phyloP scores from a whole-genome alignment of 1,139 yeast genomes.

The Barnettozyma hawaiiensis region DNA sequence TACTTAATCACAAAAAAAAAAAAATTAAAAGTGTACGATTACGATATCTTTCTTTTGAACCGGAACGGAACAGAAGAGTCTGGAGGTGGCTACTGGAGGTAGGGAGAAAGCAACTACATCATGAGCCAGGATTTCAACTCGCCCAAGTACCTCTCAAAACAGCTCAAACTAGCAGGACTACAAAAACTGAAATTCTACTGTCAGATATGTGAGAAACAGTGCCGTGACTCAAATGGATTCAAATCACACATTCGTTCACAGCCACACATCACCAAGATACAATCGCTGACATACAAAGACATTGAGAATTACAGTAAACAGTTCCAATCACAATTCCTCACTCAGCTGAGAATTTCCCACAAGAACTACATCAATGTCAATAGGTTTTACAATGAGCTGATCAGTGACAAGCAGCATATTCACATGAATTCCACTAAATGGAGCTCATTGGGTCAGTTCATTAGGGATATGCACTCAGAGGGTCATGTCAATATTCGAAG shows the following conservation, averaged over 20 bases:
- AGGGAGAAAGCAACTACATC: background rate
- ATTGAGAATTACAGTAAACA: constrained; percentile 55
- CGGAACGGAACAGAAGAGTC: too few species aligned
- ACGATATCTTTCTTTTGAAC: too few species aligned
- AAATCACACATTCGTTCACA: constrained; percentile 79
- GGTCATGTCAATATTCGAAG: constrained; percentile 56
- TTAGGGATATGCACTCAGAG: constrained; percentile 53
- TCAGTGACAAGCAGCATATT: constrained; percentile 71
- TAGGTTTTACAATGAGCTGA: constrained; percentile 84
- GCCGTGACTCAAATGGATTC: constrained; percentile 94
- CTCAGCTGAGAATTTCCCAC: constrained; percentile 57
- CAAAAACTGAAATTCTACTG: constrained; percentile 86
- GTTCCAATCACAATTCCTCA: constrained; percentile 63
- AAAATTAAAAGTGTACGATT: too few species aligned
- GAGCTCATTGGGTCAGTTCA: constrained; percentile 64
- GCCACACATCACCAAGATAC: constrained; percentile 59
- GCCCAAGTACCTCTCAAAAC: constrained; percentile 46
- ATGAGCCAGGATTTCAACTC: constrained; percentile 8
- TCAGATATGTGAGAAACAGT: constrained; percentile 87
- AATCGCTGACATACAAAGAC: constrained; percentile 39
- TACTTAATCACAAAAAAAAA: too few species aligned
- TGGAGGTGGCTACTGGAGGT: too few species aligned
- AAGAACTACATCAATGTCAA: constrained; percentile 77
- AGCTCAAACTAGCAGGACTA: constrained; percentile 76
- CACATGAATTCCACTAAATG: constrained; percentile 90